These are phyloP conservation scores for Podila epigama DNA, from an alignment of 192 early-diverging fungal genomes.

Conservation along the genomic window DNA sequence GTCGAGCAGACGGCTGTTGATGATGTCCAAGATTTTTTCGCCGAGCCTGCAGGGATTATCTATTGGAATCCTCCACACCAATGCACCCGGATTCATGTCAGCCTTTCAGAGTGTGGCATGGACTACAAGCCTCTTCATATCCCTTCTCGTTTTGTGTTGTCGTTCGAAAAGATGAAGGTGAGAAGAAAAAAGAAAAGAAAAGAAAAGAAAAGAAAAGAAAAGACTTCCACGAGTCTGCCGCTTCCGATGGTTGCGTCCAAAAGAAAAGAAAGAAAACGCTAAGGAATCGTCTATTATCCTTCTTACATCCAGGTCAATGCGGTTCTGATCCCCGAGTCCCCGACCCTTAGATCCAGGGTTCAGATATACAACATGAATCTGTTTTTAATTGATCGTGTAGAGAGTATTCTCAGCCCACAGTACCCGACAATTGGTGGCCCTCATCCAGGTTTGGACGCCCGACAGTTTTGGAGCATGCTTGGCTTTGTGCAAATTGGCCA, in stretches of 20 bases:
- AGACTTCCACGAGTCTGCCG: no score
- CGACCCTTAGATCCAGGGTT: constrained; percentile 60
- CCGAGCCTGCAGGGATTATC: constrained; percentile 58
- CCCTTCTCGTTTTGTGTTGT: constrained; percentile 55
- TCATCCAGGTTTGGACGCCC: constrained; percentile 17
- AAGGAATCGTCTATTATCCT: no score
- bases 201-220: no score
- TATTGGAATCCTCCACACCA: constrained; percentile 45
- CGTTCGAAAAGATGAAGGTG: constrained; percentile 71
- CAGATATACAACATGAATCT: constrained; percentile 59
- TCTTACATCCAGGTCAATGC: constrained; percentile 54
- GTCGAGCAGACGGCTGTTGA: constrained; percentile 51
- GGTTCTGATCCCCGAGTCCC: constrained; percentile 67
- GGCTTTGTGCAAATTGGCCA: constrained; percentile 33
- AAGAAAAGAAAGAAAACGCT: no score
- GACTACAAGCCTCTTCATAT: constrained; percentile 66
- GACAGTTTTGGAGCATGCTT: constrained; percentile 35
- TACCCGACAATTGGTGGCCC: constrained; percentile 4
- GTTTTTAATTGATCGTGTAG: constrained; percentile 58
- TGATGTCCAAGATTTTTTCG: constrained; percentile 64
- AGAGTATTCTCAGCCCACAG: constrained; percentile 45
- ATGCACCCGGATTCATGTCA: constrained; percentile 66
- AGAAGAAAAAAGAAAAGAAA: no score
- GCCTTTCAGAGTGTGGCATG: constrained; percentile 64
- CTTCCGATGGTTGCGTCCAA: no score